phyloP scores from a whole-genome alignment of 169 alveolate genomes.

The Condylostoma magnum region DNA sequence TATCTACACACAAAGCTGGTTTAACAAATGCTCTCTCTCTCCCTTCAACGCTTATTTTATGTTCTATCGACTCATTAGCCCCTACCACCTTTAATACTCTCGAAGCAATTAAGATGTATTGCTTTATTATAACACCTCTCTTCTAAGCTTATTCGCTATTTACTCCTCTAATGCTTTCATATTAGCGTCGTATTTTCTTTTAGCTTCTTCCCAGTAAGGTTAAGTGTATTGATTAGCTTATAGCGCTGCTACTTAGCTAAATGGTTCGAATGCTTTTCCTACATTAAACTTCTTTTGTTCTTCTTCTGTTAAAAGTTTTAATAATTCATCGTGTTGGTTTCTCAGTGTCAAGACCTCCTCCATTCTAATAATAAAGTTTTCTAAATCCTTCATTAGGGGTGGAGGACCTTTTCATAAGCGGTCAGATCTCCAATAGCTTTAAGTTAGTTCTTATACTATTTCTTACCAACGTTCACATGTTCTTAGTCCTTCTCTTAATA shows the following conservation, averaged over 20 bases:
- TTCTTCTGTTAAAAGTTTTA: conserved; percentile 58
- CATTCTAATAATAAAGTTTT: conserved; percentile 45
- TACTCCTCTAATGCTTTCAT: conserved; percentile 59
- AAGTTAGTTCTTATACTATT: conserved; percentile 48
- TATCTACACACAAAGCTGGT: conserved; percentile 37
- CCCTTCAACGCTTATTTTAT: conserved; percentile 58
- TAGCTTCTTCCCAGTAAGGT: conserved; percentile 51
- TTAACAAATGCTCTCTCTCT: conserved; percentile 70
- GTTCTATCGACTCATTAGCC: conserved; percentile 54
- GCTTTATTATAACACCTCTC: conserved; percentile 53
- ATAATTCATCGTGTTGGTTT: conserved; percentile 74
- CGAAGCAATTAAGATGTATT: conserved; percentile 60
- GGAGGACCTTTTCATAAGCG: conserved; percentile 60
- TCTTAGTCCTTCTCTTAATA: conserved; percentile 67
- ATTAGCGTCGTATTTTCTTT: conserved; percentile 45
- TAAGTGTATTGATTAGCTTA: conserved; percentile 38
- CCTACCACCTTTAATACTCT: conserved; percentile 72
- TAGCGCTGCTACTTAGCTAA: conserved; percentile 46
- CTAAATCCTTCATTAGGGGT: conserved; percentile 42
- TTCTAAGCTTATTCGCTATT: conserved; percentile 44
- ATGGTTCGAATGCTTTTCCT: conserved; percentile 47
- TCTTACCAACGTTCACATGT: conserved; percentile 69
- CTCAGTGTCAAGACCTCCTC: conserved; percentile 61
- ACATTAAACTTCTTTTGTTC: too few species aligned
- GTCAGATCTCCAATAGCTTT: conserved; percentile 44